Evolutionary conservation across 192 early-diverging fungal genomes (phyloP), one percentile per base, ranked within the genome.

Genomic region (Haplosporangium gracile): DNA sequence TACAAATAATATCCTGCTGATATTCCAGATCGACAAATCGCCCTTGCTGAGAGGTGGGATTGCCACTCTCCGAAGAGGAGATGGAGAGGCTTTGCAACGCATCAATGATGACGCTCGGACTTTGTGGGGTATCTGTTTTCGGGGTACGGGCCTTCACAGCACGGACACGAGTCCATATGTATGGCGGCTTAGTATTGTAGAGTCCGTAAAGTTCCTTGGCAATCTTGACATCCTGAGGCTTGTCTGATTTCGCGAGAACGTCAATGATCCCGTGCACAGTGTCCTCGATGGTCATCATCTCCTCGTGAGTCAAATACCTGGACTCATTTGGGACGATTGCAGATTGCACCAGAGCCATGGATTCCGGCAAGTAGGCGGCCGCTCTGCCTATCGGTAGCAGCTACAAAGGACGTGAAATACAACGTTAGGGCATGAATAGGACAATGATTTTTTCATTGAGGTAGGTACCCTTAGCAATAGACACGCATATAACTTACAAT

Each of bases 111-210:
- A 70, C 40, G 29, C 34, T 77, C 18, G 78, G 84, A 18, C 76
- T 80, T 6, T 18, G 70, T 0, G 84, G 84, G 32, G 70, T 74
- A 5, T 34, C 40, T 0, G 60, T 39, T 29, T 76, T 71, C 1
- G 18, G 39, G 5, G 77, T 29, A 1, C 40, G 69, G 2, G 51
- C 34, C 7, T 74, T 72, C 22, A 75, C 39, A 29, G 34, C 15
- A 1, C 84, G 84, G 9, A 81, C 42, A 40, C 84, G 74, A 0
- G 84, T 86, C 84, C 84, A 86, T 10, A 86, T 86, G 32, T 75
- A 86, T 3, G 84, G 84, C 29, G 70, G 26, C 4, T 79, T 75
- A 24, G 63, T 86, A 13, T 34, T 22, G 34, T 86, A 81, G 0
- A 81, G 60, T 0, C 1, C 57, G n/a, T 71, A 75, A 1, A 86